Conservation (phyloP, 2,329 filamentous ascomycete species). For the Cercospora janseana region DNA sequence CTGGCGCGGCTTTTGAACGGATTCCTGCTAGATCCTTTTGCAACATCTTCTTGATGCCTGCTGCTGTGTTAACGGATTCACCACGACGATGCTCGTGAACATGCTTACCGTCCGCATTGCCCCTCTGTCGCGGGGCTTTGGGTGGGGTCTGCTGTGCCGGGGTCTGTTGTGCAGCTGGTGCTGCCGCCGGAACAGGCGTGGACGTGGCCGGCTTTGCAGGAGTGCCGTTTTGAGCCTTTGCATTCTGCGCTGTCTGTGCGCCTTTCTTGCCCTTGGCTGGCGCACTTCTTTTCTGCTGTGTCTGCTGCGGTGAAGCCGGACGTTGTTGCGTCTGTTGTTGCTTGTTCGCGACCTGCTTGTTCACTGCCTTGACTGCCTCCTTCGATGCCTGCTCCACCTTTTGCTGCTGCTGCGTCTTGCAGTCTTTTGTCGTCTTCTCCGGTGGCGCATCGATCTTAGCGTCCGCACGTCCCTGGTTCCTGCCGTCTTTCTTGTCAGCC, state of each 20-base stretch:
- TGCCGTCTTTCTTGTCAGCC: slow-evolving; percentile 38
- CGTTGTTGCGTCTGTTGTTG: slow-evolving; percentile 28
- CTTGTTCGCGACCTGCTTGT: slow-evolving; percentile 43
- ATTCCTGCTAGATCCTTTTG: slow-evolving; percentile 60
- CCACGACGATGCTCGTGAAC: neutral
- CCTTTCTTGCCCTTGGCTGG: slow-evolving; percentile 33
- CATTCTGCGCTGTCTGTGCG: slow-evolving; percentile 18
- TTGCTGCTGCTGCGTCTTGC: slow-evolving; percentile 39
- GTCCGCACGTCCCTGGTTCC: slow-evolving; percentile 34
- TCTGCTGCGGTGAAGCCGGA: slow-evolving; percentile 22
- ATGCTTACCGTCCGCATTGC: slow-evolving; percentile 16
- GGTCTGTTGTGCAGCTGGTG: slow-evolving; percentile 26
- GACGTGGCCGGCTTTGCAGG: slow-evolving; percentile 37
- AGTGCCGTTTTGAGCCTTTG: slow-evolving; percentile 36
- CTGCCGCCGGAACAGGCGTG: slow-evolving; percentile 48
- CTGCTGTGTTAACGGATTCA: slow-evolving; percentile 28
- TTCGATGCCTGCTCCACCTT: slow-evolving; percentile 36
- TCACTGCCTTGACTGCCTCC: slow-evolving; percentile 60
- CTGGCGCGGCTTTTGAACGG: slow-evolving; percentile 39
- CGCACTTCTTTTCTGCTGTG: slow-evolving; percentile 36
- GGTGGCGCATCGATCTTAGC: slow-evolving; percentile 37
- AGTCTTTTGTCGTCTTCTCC: slow-evolving; percentile 35
- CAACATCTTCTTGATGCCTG: slow-evolving; percentile 52
- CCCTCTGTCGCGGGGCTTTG: slow-evolving; percentile 32
- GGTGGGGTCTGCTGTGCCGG: slow-evolving; percentile 23